Percentiles rank a stretch among this genome's conserved stretches.
Conservation (phyloP, 495 filamentous ascomycete genomes). For the Xylaria flabelliformis region DNA sequence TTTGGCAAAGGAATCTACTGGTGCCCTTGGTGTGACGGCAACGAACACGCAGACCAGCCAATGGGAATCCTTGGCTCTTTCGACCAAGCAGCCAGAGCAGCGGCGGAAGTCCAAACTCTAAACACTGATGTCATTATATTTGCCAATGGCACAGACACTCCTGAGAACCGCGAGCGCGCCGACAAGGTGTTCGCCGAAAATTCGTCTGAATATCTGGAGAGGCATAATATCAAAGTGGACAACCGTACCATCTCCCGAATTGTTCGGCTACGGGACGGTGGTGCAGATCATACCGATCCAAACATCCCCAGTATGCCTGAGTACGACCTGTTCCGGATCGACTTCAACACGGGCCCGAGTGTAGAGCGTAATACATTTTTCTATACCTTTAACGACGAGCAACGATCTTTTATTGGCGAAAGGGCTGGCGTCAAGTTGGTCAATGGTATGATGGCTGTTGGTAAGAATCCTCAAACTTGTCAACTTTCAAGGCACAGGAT, state of each 20-base stretch:
- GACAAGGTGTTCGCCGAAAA: conserved; percentile 44
- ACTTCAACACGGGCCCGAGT: conserved; percentile 54
- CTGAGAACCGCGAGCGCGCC: conserved; percentile 43
- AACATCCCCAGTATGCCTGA: conserved; percentile 44
- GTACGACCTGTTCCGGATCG: conserved; percentile 58
- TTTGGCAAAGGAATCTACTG: conserved; percentile 65
- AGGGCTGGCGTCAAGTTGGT: conserved; percentile 51
- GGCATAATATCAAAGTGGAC: conserved; percentile 57
- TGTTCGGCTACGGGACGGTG: conserved; percentile 53
- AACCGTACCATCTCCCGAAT: conserved; percentile 59
- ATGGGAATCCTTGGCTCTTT: conserved; percentile 56
- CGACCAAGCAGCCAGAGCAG: conserved; percentile 49
- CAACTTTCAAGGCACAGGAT: no score
- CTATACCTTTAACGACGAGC: conserved; percentile 54
- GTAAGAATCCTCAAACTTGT: no score
- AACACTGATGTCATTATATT: conserved; percentile 51
- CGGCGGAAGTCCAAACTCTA: conserved; percentile 54
- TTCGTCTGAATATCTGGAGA: conserved; percentile 53
- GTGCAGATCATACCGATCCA: conserved; percentile 43
- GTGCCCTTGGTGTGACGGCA: conserved; percentile 68
- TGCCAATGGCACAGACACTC: conserved; percentile 61
- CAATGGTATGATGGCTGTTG: conserved; percentile 52
- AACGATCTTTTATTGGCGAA: conserved; percentile 43
- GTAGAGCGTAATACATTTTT: conserved; percentile 56
- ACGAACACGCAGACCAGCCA: conserved; percentile 62